These are phyloP conservation scores for Earliella scabrosa DNA, from an alignment of 1,284 basidiomycete genomes.

Conservation along the genomic window DNA sequence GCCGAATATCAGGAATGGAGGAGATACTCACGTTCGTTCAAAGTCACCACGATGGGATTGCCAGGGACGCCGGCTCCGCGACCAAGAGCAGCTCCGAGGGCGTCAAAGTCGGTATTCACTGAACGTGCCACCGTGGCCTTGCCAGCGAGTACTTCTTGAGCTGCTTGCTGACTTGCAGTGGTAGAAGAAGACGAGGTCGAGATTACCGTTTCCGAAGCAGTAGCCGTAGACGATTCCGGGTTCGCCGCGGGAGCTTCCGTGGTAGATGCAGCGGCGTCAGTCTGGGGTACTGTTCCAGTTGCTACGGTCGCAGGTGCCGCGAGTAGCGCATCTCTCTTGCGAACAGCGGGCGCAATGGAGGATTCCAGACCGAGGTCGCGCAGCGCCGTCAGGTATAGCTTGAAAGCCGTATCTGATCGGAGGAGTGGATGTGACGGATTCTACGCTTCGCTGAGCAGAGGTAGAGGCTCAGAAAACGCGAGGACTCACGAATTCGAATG, in stretches of 20 bases:
- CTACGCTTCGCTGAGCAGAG: conserved; percentile 40
- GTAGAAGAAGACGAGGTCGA: conserved; percentile 24
- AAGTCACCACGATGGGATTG: conserved; percentile 77
- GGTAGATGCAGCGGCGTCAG: conserved; percentile 15
- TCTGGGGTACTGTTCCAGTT: conserved; percentile 23
- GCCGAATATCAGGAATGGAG: neutral
- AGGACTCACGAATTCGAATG: conserved; percentile 75
- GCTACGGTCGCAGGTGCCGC: conserved; percentile 33
- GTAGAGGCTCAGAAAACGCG: neutral
- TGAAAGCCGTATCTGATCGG: conserved; percentile 70
- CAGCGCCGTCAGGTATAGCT: conserved; percentile 71
- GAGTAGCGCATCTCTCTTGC: conserved; percentile 67
- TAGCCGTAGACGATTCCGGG: conserved; percentile 7
- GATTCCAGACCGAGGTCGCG: conserved; percentile 59
- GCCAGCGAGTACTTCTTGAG: conserved; percentile 57
- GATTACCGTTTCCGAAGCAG: conserved; percentile 13
- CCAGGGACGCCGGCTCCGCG: conserved; percentile 48
- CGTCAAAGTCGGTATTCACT: conserved; percentile 43
- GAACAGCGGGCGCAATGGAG: conserved; percentile 66
- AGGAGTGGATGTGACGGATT: conserved; percentile 69
- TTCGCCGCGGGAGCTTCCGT: conserved; percentile 4
- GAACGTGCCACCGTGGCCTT: conserved; percentile 25
- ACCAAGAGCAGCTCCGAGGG: conserved; percentile 44
- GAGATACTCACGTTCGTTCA: conserved; percentile 70
- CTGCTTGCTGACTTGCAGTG: conserved; percentile 54